Conservation (phyloP, 2,329 filamentous ascomycete genomes). For the Metarhizium sp. region DNA sequence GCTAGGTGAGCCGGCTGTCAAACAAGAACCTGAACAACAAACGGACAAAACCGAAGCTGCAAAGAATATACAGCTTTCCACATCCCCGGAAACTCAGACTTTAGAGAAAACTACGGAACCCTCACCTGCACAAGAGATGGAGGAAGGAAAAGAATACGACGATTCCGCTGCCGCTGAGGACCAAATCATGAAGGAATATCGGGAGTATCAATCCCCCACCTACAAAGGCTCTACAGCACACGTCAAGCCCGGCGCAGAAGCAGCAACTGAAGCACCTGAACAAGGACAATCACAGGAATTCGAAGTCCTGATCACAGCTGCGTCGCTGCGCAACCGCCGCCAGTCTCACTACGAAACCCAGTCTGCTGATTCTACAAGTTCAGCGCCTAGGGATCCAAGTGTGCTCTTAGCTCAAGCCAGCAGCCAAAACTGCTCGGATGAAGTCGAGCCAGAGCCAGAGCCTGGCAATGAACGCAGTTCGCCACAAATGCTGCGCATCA, state of each 20-base stretch:
- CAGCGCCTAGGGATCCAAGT: constrained; percentile 18
- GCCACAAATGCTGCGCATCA: constrained; percentile 13
- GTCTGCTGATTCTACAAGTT: constrained; percentile 14
- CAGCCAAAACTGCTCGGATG: background rate
- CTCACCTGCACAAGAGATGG: background rate
- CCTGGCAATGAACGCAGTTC: background rate
- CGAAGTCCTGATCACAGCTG: constrained; percentile 18
- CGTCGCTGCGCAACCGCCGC: constrained; percentile 20
- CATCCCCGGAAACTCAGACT: background rate
- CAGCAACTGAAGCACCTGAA: background rate
- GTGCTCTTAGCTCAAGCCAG: constrained; percentile 15
- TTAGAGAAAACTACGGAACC: background rate
- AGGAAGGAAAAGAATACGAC: background rate
- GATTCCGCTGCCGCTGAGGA: constrained; percentile 10
- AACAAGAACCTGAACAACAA: background rate
- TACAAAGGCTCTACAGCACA: background rate
- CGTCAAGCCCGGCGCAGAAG: constrained; percentile 6
- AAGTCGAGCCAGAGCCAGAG: background rate
- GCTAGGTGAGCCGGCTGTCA: background rate
- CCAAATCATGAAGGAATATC: constrained; percentile 13
- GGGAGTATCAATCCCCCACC: constrained; percentile 4
- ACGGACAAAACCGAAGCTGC: background rate
- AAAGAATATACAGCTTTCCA: background rate
- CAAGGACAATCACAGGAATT: constrained; percentile 7
- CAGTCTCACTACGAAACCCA: constrained; percentile 11